Conservation (phyloP, 306 rosid genomes). For the Datisca glomerata region DNA sequence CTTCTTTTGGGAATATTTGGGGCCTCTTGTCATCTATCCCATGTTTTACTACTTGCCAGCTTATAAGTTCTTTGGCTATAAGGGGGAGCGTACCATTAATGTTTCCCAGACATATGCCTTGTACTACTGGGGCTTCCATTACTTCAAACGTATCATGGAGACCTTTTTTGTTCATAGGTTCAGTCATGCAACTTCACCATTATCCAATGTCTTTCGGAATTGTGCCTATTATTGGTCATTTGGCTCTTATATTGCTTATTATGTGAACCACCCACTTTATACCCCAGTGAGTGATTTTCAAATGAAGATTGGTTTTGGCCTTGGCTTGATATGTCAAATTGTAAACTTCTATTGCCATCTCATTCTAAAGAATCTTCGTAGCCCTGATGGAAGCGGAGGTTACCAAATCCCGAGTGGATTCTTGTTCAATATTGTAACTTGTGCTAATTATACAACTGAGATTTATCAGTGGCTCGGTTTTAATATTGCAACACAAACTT, state of each 20-base stretch:
- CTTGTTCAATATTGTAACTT: constrained; percentile 85
- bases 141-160: constrained; percentile 84
- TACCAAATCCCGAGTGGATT: constrained; percentile 90
- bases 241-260: constrained; percentile 71
- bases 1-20: constrained; percentile 87
- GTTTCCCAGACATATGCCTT: constrained; percentile 88
- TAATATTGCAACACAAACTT: constrained; percentile 86
- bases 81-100: constrained; percentile 61
- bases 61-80: constrained; percentile 56
- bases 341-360: constrained; percentile 76
- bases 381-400: constrained; percentile 79
- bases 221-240: constrained; percentile 96
- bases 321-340: constrained; percentile 69
- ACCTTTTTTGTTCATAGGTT: constrained; percentile 90
- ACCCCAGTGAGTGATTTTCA: constrained; percentile 78
- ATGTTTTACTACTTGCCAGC: constrained; percentile 77
- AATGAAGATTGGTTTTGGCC: constrained; percentile 82
- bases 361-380: constrained; percentile 64
- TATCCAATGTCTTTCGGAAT: constrained; percentile 87
- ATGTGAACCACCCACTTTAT: constrained; percentile 79
- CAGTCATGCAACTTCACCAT: constrained; percentile 97
- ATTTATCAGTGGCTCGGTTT: constrained; percentile 98
- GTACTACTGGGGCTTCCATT: constrained; percentile 95
- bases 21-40: constrained; percentile 86
- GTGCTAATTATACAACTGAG: constrained; percentile 96